Evolutionary conservation across 805 yeast genomes (phyloP), one percentile per base, ranked within the genome.

Genomic region (Kockiozyma suomiensis): DNA sequence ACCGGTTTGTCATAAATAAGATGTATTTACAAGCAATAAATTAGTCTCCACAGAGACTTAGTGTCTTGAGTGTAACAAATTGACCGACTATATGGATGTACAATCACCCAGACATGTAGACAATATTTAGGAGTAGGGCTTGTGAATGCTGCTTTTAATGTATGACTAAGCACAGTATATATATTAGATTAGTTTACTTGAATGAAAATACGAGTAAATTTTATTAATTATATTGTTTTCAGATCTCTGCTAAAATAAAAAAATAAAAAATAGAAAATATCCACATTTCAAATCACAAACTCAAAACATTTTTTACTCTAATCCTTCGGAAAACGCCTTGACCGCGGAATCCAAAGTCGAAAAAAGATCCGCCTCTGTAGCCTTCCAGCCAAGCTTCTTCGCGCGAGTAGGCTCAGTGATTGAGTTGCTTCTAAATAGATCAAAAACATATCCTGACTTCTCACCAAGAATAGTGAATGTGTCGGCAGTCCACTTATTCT

Each of bases 291-390:
- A n/a, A n/a, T n/a, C n/a, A n/a, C n/a, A n/a, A n/a, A n/a, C n/a
- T n/a, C n/a, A n/a, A n/a, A n/a, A n/a, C n/a, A n/a, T n/a, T n/a
- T n/a, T 30, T n/a, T 48, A 48, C 51, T 48, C 51, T 13, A 32
- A 21, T 32, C 51, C 51, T 28, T 48, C 51, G 19, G 42, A 33
- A 30, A 40, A 49, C 1, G 7, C 48, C 50, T 56, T 56, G 7
- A 58, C 61, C 15, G 65, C 62, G 37, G 71, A 75, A 28, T 56
- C 66, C 26, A 61, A 12, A 23, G 42, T 21, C 33, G 59, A 21
- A 35, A 37, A 55, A 23, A 55, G 32, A 21, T 49, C 57, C 4
- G 53, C 46, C 43, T 56, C 19, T 47, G 32, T 35, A 3, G 65
- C 58, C 1, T 17, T 40, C 65, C 65, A 61, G 19, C 65, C 65